Percentiles rank a stretch among this genome's conserved stretches.
Conservation (phyloP, 2,329 filamentous ascomycete species). For the Exophiala phaeomuriformis region DNA sequence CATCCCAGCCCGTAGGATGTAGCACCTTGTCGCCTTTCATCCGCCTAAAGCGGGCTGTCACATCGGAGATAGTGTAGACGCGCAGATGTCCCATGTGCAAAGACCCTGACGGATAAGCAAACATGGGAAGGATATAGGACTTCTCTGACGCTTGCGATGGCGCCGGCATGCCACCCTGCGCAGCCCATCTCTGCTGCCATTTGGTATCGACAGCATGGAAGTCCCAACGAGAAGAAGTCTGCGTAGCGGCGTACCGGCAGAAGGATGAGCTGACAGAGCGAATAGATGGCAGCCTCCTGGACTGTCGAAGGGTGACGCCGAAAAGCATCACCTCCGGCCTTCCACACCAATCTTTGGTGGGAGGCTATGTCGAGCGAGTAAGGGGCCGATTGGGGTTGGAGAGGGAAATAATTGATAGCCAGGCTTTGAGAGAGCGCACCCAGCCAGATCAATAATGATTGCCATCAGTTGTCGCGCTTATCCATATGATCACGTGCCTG, state of each 20-base stretch:
- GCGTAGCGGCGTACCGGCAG: constrained; percentile 1
- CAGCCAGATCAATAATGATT: no score
- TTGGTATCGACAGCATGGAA: constrained; percentile 45
- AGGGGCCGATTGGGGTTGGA: background rate
- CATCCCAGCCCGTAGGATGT: constrained; percentile 92
- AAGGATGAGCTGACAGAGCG: constrained; percentile 8
- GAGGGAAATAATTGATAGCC: background rate
- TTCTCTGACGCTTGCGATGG: constrained; percentile 30
- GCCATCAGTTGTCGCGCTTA: no score
- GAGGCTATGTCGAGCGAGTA: background rate
- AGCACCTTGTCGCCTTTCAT: constrained; percentile 69
- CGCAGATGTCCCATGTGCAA: constrained; percentile 81
- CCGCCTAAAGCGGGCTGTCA: constrained; percentile 66
- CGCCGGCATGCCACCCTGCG: background rate
- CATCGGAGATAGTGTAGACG: constrained; percentile 86
- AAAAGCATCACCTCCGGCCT: constrained; percentile 14
- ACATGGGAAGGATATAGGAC: constrained; percentile 79
- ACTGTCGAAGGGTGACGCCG: constrained; percentile 1
- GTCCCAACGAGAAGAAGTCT: constrained; percentile 31
- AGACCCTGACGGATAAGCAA: constrained; percentile 81
- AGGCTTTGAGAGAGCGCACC: no score
- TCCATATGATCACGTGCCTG: no score
- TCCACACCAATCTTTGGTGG: background rate
- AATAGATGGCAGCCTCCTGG: constrained; percentile 2
- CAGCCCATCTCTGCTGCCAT: constrained; percentile 48